phyloP scores from a whole-genome alignment of 805 yeast species.

The Kregervanrija delftensis region DNA sequence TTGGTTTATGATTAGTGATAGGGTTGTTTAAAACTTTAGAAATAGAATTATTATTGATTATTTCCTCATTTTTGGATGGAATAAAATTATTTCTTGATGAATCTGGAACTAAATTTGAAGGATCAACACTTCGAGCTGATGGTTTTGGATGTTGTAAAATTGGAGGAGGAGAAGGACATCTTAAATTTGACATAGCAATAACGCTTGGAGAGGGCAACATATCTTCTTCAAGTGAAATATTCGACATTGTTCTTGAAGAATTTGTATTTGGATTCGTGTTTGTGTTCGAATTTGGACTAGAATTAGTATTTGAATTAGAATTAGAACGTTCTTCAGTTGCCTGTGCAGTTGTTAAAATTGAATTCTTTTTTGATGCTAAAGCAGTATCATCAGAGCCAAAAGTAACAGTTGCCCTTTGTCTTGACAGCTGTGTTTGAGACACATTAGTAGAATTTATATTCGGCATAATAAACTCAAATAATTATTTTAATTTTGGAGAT shows the following conservation, averaged over 20 bases:
- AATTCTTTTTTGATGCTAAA: conserved; percentile 14
- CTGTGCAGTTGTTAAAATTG: conserved; percentile 8
- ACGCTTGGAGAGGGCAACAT: conserved; percentile 39
- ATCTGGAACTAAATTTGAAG: not conserved
- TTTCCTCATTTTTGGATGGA: not conserved
- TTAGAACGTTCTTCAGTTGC: not conserved
- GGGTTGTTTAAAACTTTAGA: conserved; percentile 2
- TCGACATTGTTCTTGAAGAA: not conserved
- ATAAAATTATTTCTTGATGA: not conserved
- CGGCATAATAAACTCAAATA: no score
- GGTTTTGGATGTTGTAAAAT: conserved; percentile 36
- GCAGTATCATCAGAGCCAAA: conserved; percentile 14
- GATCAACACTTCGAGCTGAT: conserved; percentile 1
- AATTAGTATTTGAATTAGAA: not conserved
- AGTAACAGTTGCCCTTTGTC: conserved; percentile 6
- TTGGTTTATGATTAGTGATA: not conserved
- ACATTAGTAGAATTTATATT: no score
- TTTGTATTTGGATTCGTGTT: not conserved
- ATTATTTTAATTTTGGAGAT: no score
- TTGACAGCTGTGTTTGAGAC: no score
- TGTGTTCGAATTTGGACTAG: not conserved
- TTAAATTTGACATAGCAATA: conserved; percentile 48
- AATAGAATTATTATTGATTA: not conserved
- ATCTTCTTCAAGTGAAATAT: conserved; percentile 5
- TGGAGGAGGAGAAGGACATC: conserved; percentile 74